Percentiles rank a stretch among this genome's conserved stretches.
These are phyloP conservation scores for Thielaviopsis euricoi DNA, from an alignment of 2,329 filamentous ascomycete genomes.

Conservation along the genomic window DNA sequence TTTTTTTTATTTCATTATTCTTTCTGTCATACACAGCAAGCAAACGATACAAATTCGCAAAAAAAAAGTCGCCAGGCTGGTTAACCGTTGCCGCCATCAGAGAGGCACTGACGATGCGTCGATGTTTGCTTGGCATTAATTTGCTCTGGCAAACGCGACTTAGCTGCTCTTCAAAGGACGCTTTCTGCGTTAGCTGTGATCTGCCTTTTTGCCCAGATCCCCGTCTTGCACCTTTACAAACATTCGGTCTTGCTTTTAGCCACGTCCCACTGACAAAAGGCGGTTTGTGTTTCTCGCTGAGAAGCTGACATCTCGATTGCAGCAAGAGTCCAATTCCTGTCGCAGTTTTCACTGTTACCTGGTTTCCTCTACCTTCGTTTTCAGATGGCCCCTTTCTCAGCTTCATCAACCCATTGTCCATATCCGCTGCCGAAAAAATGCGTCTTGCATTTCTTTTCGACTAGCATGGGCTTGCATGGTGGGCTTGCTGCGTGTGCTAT, in stretches of 20 bases:
- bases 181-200: not conserved
- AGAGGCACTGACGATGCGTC: not conserved
- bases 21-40: not conserved
- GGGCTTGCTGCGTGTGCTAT: no score
- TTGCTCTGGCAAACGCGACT: not conserved
- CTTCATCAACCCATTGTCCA: no score
- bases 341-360: not conserved
- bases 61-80: not conserved
- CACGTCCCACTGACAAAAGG: not conserved
- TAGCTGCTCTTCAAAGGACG: not conserved
- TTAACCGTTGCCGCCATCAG: not conserved
- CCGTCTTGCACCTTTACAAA: not conserved
- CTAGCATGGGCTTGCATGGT: no score
- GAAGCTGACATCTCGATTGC: not conserved
- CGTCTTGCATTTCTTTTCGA: no score
- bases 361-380: not conserved
- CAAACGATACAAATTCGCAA: slow-evolving; percentile 1
- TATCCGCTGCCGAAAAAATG: no score
- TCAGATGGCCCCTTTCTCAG: not conserved
- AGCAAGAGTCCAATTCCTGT: not conserved
- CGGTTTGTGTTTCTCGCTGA: not conserved
- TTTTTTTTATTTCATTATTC: not conserved
- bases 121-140: not conserved
- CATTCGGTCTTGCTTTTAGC: not conserved
- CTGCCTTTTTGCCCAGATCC: no score